Conservation (phyloP, 2,329 filamentous ascomycete species). For the Talaromyces funiculosus region DNA sequence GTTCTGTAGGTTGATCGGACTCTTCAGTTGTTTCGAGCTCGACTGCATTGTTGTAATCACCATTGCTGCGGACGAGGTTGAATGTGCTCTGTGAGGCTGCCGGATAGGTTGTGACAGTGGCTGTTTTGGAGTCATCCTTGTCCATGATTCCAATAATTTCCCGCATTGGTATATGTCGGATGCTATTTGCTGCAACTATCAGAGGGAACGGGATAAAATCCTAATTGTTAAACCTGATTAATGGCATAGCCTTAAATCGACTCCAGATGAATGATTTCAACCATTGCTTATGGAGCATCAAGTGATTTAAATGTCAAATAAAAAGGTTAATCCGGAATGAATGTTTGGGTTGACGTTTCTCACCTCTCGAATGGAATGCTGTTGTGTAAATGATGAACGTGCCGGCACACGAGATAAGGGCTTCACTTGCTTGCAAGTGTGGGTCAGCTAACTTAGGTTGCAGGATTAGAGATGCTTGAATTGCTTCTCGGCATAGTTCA, state of each 20-base stretch:
- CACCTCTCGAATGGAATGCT: background rate
- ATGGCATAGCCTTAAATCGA: too few relatives aligned
- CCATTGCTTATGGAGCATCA: background rate
- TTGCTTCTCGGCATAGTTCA: background rate
- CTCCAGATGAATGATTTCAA: background rate
- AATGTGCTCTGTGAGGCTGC: background rate
- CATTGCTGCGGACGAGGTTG: background rate
- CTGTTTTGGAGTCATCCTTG: background rate
- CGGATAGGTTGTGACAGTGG: background rate
- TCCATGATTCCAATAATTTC: background rate
- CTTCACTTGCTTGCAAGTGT: background rate
- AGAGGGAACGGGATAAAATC: background rate
- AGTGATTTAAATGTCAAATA: background rate
- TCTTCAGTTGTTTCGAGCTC: conserved; percentile 1
- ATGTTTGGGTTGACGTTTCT: background rate
- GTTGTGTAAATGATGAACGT: background rate
- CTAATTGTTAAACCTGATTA: too few relatives aligned
- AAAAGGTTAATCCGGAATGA: background rate
- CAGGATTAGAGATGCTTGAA: background rate
- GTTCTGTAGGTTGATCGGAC: background rate
- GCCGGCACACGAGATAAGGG: background rate
- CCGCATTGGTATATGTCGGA: background rate
- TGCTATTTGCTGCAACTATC: background rate
- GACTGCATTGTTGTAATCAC: background rate
- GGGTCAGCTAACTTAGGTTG: background rate